A percentile compares a stretch with the other conserved stretches of the same genome.
Evolutionary conservation across 805 yeast species (phyloP).

Genomic region (Starmera caribaea): DNA sequence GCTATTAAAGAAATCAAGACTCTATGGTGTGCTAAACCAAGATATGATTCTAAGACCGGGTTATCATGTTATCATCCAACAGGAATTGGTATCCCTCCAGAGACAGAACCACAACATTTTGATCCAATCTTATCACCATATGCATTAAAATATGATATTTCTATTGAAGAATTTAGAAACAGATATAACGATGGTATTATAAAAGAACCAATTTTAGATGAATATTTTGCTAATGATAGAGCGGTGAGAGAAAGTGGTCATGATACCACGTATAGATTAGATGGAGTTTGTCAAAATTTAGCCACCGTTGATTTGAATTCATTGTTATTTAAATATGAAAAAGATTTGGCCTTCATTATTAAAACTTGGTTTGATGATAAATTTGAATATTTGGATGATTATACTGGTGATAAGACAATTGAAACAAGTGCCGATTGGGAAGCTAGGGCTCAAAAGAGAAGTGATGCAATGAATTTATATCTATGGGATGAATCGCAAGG

Average conservation of each 20-base stretch:
- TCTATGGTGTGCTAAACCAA: conserved; percentile 72
- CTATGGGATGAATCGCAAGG: conserved; percentile 79
- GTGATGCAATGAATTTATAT: conserved; percentile 48
- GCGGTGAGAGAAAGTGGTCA: conserved; percentile 97
- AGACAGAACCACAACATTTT: conserved; percentile 88
- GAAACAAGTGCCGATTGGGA: conserved; percentile 54
- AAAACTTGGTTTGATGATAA: conserved; percentile 43
- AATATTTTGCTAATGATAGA: conserved; percentile 81
- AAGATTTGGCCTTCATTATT: conserved; percentile 65
- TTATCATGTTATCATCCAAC: conserved; percentile 85
- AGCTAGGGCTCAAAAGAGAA: conserved; percentile 44
- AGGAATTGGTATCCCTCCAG: conserved; percentile 94
- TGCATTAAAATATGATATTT: conserved; percentile 47
- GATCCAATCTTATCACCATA: conserved; percentile 59
- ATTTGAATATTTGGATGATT: conserved; percentile 28
- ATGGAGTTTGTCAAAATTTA: conserved; percentile 79
- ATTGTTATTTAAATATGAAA: conserved; percentile 80
- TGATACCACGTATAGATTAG: conserved; percentile 85
- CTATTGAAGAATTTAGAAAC: conserved; percentile 54
- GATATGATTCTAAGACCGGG: conserved; percentile 66
- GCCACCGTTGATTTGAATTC: conserved; percentile 89
- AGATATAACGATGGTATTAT: conserved; percentile 61
- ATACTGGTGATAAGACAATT: conserved; percentile 2
- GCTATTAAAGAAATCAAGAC: conserved; percentile 79
- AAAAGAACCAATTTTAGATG: conserved; percentile 75